Base-by-base conservation (phyloP, 306 rosid species). In the Fagus sylvatica region DNA sequence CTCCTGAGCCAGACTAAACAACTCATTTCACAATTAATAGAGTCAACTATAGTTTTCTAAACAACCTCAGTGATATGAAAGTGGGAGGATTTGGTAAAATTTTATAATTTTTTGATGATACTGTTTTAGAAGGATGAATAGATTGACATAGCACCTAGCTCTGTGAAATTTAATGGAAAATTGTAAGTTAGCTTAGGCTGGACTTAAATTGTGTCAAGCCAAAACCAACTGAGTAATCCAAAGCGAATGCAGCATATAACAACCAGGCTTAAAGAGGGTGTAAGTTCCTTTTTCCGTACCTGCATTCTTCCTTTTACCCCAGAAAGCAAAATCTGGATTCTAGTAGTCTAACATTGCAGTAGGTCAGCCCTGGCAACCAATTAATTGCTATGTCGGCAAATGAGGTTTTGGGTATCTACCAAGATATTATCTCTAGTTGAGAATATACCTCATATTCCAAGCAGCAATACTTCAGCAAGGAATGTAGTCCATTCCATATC, bases 371-470 rank as follows among this genome's bases (percentile, higher is more conserved):
- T 8, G 32, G 67, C 75, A 81, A 74, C 75, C 85, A 82, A 82
- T 1, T 39, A n/a, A 61, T 83, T 79, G 84, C 83, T 56, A 10
- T 61, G 74, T 61, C 53, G 55, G 77, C 57, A 59, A 69, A 73
- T 70, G 74, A 77, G 69, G 53, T 60, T 56, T 48, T 67, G 67
- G 65, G 76, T 75, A 80, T 85, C 84, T 79, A 62, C 57, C 79
- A 72, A 71, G 65, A 77, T 22, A 82, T 75, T 78, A 73, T 76
- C 57, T 41, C 78, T 53, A 74, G 60, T 59, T 39, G 72, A 73
- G 82, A 76, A 84, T 86, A 76, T 79, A 77, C 74, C 46, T 30
- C 7, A 64, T 65, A 40, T 65, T 67, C 79, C 79, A 61, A 61
- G 66, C 62, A 46, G 49, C 76, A 34, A 76, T 43, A 42, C 33